These are phyloP conservation scores for Rhododendron molle DNA, from an alignment of 148 eudicot genomes.

Conservation along the genomic window DNA sequence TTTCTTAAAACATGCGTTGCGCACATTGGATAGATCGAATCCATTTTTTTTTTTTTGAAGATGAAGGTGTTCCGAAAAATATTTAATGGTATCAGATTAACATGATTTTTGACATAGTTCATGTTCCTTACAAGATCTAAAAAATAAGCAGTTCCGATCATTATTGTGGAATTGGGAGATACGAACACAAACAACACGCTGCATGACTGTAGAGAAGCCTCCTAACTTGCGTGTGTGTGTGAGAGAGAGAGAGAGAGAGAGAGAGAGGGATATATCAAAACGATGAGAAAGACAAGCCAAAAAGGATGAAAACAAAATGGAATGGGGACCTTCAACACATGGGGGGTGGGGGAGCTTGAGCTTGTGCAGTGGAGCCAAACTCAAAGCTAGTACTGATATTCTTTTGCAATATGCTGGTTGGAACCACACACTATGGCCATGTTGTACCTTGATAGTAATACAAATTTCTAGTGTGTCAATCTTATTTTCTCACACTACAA, in stretches of 20 bases:
- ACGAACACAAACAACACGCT: background rate
- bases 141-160: too few relatives aligned
- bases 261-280: background rate
- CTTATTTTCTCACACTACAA: background rate
- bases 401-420: conserved; percentile 10
- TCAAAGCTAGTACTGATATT: background rate
- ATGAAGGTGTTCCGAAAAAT: background rate
- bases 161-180: background rate
- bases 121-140: background rate
- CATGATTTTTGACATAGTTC: background rate
- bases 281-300: background rate
- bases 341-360: conserved; percentile 5
- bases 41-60: background rate
- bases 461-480: background rate
- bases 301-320: background rate
- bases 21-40: background rate
- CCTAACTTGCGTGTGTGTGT: background rate
- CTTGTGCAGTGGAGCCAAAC: conserved; percentile 5
- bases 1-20: background rate
- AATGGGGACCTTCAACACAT: conserved; percentile 14
- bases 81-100: background rate
- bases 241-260: background rate
- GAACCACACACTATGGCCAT: conserved; percentile 3
- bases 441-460: background rate
- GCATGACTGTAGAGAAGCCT: background rate